Conservation (phyloP, 2,329 filamentous ascomycete species). For the Emericellopsis cladophorae region DNA sequence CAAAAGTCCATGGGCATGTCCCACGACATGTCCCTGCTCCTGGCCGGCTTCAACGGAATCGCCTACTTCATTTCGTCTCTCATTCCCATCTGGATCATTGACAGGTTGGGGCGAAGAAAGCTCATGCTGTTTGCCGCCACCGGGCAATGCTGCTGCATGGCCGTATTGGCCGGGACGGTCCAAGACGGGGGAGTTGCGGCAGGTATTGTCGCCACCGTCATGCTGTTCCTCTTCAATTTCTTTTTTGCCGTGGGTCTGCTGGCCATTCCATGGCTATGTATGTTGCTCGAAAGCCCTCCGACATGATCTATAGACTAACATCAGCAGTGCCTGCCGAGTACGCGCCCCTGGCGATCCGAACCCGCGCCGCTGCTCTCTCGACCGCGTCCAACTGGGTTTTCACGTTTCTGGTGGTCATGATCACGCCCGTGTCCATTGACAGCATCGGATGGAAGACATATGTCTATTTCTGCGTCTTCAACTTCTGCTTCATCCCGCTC, state of each 20-base stretch:
- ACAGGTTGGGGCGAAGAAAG: slow-evolving; percentile 27
- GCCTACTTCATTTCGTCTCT: slow-evolving; percentile 26
- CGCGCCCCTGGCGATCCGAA: slow-evolving; percentile 17
- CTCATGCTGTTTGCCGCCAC: slow-evolving; percentile 8
- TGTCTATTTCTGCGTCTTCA: slow-evolving; percentile 15
- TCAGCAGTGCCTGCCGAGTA: slow-evolving; percentile 1
- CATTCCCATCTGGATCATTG: slow-evolving; percentile 33
- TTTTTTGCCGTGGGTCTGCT: slow-evolving; percentile 20
- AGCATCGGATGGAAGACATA: slow-evolving; percentile 8
- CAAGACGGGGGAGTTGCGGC: slow-evolving; percentile 6
- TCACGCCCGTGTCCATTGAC: slow-evolving; percentile 29
- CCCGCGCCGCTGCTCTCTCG: slow-evolving; percentile 16
- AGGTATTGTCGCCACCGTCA: slow-evolving; percentile 24
- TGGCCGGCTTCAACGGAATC: slow-evolving; percentile 39
- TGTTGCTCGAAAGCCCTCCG: background rate
- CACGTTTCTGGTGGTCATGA: slow-evolving; percentile 23
- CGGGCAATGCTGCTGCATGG: slow-evolving; percentile 26
- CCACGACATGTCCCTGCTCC: slow-evolving; percentile 30
- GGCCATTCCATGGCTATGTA: slow-evolving; percentile 14
- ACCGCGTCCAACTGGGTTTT: slow-evolving; percentile 21
- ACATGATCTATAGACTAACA: background rate
- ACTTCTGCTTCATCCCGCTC: slow-evolving; percentile 11
- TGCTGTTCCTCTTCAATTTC: slow-evolving; percentile 27
- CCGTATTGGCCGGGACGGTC: slow-evolving; percentile 14
- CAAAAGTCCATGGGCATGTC: slow-evolving; percentile 27